Evolutionary conservation across 1,139 yeast genomes (phyloP), one percentile per base, ranked within the genome.

Genomic region (Hansenula lynferdii): DNA sequence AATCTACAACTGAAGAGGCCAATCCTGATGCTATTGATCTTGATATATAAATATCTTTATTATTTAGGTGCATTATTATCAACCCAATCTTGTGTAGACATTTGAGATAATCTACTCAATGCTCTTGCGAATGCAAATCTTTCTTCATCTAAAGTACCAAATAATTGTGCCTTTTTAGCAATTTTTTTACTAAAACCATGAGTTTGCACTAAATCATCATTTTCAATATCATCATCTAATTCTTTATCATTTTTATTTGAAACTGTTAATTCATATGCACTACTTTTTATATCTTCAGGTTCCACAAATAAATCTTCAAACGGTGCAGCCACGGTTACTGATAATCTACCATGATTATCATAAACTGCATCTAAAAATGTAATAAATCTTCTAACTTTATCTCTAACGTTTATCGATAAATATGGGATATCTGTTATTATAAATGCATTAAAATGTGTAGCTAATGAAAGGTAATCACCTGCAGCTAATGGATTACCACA

Each of bases 91-190:
- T 81, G 81, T 6, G 96, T 84, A 50, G 95, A 83, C 97, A 92
- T 92, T 53, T 92, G 97, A 37, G 92, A 75, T 49, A 92, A 69
- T 58, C 98, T 75, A 50, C 94, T 82, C 46, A 92, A 69, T 0
- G 97, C 97, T 56, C 98, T 73, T 1, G 97, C 96, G 69, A 90
- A 92, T 14, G 98, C 98, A 67, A 92, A 92, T 60, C 83, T 76
- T 62, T 92, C 98, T 61, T 92, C 98, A 58, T 89, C 97, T 7
- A 84, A 65, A 33, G 84, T 28, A n/a, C 31, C 85, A 64, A 92
- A 90, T 78, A 87, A 78, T 26, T 84, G 68, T 1, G 94, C 85
- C 57, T 81, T 78, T 49, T 81, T 75, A n/a, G 92, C 86, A 39
- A 83, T 69, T 47, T 78, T 79, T 45, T 79, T 75, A 48, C 83